These are phyloP conservation scores for Ophiocordyceps camponoti-floridani DNA, from an alignment of 2,329 filamentous ascomycete species.

Conservation along the genomic window DNA sequence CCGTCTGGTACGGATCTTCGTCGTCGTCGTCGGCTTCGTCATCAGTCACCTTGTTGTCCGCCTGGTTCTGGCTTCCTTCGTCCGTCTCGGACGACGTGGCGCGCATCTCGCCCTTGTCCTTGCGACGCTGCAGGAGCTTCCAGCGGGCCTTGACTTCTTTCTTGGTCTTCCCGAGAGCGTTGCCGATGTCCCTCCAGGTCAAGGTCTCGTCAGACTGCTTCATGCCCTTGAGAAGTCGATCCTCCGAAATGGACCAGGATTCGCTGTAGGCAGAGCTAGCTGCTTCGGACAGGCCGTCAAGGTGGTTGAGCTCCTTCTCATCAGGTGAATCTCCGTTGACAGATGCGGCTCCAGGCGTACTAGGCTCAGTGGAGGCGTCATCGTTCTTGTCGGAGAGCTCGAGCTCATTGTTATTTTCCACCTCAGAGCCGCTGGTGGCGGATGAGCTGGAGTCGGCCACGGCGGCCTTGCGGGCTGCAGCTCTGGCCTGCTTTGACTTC, in stretches of 20 bases:
- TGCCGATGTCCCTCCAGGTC: conserved; percentile 14
- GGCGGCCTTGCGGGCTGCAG: neutral
- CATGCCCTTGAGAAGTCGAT: conserved; percentile 15
- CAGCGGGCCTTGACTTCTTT: conserved; percentile 14
- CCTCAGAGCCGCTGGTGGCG: neutral
- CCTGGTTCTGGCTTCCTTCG: neutral
- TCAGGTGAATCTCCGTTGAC: conserved; percentile 1
- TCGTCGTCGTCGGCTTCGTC: too few relatives aligned
- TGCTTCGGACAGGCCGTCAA: neutral
- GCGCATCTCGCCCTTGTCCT: neutral
- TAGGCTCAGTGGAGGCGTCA: conserved; percentile 1
- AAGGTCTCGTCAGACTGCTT: conserved; percentile 10
- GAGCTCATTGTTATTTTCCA: neutral
- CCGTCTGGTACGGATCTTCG: too few relatives aligned
- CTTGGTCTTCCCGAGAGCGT: conserved; percentile 10
- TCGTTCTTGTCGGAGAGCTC: conserved; percentile 1
- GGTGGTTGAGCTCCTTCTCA: neutral
- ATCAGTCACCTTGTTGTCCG: neutral
- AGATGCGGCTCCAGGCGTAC: conserved; percentile 2
- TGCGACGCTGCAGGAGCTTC: conserved; percentile 10
- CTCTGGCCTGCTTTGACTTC: neutral
- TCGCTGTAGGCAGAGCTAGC: neutral
- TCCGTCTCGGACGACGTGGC: neutral
- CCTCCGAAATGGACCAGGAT: conserved; percentile 17
- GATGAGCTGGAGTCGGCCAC: neutral